Base-by-base conservation (phyloP, 192 early-diverging fungal genomes). In the Umbelopsis ramanniana region DNA sequence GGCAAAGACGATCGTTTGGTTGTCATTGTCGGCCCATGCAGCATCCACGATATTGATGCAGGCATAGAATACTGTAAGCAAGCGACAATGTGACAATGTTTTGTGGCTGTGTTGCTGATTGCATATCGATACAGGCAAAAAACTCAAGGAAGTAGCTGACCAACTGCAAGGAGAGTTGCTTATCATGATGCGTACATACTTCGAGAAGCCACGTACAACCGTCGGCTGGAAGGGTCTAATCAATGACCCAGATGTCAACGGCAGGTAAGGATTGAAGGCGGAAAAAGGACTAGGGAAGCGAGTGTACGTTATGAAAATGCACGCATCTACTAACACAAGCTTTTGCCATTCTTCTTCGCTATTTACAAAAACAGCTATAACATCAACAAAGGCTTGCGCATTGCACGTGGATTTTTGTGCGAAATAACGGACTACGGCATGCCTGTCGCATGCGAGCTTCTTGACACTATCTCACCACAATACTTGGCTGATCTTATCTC, bases 121-220 rank as follows among this genome's bases (percentile, higher is more conserved):
- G 29, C 29, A 15, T 40, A 29, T 43, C 10, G 2, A 38, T 54
- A 8, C 66, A 79, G 77, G 72, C 52, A 69, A 68, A 21, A 37
- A 48, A 17, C 60, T 79, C 10, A 43, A 72, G 19, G 38, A 54
- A 21, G 69, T 69, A 1, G 66, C 67, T n/a, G 90, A 93, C 35
- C 76, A 84, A 66, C 80, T 91, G 67, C 81, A 88, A 52, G 88
- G 89, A 43, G 93, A 96, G 14, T 74, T 98, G 72, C 82, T 92
- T 43, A 92, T 98, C 73, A 84, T 98, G 71, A 98, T 98, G 97
- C 88, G 97, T 50, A 90, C 93, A 60, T 98, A 98, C 89, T 97
- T 98, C 89, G 97, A 98, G 76, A 98, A 98, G 85, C 97, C 97
- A 54, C 86, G 97, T 71, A 97, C 97, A 4, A 98, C 97, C 10